These are phyloP conservation scores for Physaria fendleri DNA, from an alignment of 345 rosid species.

Conservation along the genomic window DNA sequence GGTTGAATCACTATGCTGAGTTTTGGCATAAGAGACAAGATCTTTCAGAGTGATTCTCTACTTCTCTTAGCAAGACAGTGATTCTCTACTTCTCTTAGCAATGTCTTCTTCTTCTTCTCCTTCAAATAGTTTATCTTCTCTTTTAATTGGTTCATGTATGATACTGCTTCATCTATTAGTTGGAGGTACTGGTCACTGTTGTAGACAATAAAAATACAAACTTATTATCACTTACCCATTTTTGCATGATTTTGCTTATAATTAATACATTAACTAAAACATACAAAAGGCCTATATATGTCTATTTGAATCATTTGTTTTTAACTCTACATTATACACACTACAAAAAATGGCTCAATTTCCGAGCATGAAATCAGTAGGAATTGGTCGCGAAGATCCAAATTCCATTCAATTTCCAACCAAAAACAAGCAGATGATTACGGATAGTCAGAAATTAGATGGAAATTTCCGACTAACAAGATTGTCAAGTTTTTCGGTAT, in stretches of 20 bases:
- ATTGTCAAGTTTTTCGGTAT: too few species aligned
- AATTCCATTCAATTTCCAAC: too few species aligned
- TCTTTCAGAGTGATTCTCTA: background rate
- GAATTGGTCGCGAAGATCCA: too few species aligned
- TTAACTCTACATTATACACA: background rate
- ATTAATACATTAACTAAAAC: background rate
- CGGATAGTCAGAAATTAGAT: too few species aligned
- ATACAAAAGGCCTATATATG: background rate
- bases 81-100: constrained; percentile 1
- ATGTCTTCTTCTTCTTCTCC: background rate
- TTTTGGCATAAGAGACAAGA: constrained; percentile 7
- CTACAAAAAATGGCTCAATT: too few species aligned
- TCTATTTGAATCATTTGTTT: background rate
- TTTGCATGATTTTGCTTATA: background rate
- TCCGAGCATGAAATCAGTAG: too few species aligned
- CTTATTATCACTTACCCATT: background rate
- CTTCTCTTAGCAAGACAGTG: background rate
- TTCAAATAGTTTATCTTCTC: constrained; percentile 3
- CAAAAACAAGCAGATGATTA: too few species aligned
- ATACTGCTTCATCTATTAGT: constrained; percentile 12
- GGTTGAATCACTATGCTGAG: constrained; percentile 17
- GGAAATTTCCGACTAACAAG: too few species aligned
- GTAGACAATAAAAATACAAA: background rate
- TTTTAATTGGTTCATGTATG: constrained; percentile 19
- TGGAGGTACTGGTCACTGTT: constrained; percentile 22